These are phyloP conservation scores for Boeremia exigua DNA, from an alignment of 2,329 filamentous ascomycete genomes.

Conservation along the genomic window DNA sequence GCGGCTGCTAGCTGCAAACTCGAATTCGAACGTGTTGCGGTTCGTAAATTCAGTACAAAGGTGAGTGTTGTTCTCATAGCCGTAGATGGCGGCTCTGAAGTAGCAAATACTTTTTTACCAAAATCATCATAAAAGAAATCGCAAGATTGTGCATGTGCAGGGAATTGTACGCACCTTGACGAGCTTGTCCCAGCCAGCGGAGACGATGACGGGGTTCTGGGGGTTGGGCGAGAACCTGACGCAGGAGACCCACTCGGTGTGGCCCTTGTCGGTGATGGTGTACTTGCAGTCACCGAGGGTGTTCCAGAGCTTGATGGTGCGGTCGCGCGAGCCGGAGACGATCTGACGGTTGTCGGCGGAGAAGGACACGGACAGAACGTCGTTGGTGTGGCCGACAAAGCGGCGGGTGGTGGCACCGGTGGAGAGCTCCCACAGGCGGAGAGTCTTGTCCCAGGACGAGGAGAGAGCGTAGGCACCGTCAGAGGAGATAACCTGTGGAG, in stretches of 20 bases:
- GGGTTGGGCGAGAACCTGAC: constrained; percentile 99
- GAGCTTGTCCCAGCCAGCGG: constrained; percentile 98
- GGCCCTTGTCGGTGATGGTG: constrained; percentile 99
- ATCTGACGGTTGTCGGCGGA: constrained; percentile 99
- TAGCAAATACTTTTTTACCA: constrained; percentile 47
- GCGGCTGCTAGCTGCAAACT: constrained; percentile 5
- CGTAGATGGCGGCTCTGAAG: constrained; percentile 19
- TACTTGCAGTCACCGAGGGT: constrained; percentile 99
- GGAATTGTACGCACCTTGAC: constrained; percentile 84
- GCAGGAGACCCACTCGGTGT: constrained; percentile 99
- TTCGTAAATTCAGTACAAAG: constrained; percentile 68
- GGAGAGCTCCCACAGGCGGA: constrained; percentile 98
- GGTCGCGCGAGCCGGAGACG: constrained; percentile 97
- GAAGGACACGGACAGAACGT: constrained; percentile 99
- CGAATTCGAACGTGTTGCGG: constrained; percentile 26
- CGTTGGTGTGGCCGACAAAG: constrained; percentile 99
- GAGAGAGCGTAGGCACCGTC: constrained; percentile 99
- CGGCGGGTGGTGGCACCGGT: constrained; percentile 96
- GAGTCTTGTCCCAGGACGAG: constrained; percentile 99
- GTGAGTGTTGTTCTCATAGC: constrained; percentile 22
- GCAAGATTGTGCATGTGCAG: constrained; percentile 64
- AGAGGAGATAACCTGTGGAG: constrained; percentile 89
- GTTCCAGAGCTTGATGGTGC: constrained; percentile 99
- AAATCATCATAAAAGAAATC: constrained; percentile 70
- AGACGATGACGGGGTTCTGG: constrained; percentile 99